phyloP scores from a whole-genome alignment of 768 basidiomycete species.

The Glaciozyma antarctica region DNA sequence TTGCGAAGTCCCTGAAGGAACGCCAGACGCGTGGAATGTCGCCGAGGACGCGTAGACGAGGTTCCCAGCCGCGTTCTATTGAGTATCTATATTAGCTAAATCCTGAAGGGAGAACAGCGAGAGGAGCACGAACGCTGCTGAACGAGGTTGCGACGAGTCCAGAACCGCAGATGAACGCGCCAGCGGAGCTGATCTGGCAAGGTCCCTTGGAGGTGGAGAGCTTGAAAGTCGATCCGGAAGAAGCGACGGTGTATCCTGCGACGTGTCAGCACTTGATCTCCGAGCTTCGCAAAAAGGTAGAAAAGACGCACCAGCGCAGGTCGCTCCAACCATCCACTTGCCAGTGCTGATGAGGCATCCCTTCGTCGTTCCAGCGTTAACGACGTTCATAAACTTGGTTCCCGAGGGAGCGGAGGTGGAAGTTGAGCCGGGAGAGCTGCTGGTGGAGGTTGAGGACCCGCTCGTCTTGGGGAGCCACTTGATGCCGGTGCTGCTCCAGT shows the following conservation, averaged over 20 bases:
- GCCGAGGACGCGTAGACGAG: too few species aligned
- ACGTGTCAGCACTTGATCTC: not conserved
- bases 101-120: too few species aligned
- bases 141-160: not conserved
- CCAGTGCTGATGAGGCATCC: not conserved
- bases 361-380: not conserved
- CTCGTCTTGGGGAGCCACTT: conserved; percentile 52
- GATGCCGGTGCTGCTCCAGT: conserved; percentile 52
- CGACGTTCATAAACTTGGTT: conserved; percentile 9
- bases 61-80: too few species aligned
- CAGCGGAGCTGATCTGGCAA: conserved; percentile 47
- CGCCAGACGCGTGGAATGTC: too few species aligned
- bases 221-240: conserved; percentile 44
- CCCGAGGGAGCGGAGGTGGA: conserved; percentile 32
- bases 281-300: not conserved
- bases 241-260: conserved; percentile 9
- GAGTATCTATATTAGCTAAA: too few species aligned
- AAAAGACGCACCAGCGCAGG: not conserved
- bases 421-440: conserved; percentile 25
- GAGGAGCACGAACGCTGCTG: not conserved
- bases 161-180: conserved; percentile 47
- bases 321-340: not conserved
- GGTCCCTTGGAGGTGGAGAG: conserved; percentile 53
- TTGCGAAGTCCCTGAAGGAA: too few species aligned
- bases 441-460: not conserved